Base-by-base conservation (phyloP, 1,139 yeast genomes). In the Magnusiomyces suaveolens region DNA sequence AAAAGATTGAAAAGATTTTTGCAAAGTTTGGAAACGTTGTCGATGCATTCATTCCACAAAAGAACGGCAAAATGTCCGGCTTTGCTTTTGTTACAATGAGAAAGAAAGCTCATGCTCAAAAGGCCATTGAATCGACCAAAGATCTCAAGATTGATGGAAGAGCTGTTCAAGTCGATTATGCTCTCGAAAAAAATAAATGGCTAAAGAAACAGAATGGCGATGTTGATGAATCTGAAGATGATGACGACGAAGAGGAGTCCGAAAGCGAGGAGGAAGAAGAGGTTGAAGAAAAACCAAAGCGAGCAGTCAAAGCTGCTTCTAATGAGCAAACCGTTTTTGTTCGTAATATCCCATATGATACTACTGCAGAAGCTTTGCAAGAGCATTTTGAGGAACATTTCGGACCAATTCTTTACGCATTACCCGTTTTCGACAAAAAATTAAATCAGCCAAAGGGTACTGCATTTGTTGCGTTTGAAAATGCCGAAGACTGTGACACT, bases 51-150 rank as follows among this genome's bases (percentile, higher is more conserved):
- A 88, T 92, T 61, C 98, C 98, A 43, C 81, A 87, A 64, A 87
- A 87, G 65, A 95, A 89, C 53, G 96, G 97, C 14, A 84, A 80
- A 68, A 86, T 92, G 94, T 76, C 86, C 60, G 98, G 98, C 12
- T 92, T 92, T 76, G 99, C 90, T 0, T 94, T 92, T 69, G 90
- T 92, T 23, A 84, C 94, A 0, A 87, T 94, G 96, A 82, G 82
- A 66, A 87, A 84, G 66, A 76, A 82, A 58, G 73, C 80, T 33
- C 83, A 86, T 60, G 97, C 98, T 50, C 83, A 81, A 64, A 77
- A 74, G 56, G 98, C 97, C 0, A 82, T 90, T 41, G 85, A 86
- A 62, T 89, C 78, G 46, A 76, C 83, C 32, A 70, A 69, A 51
- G 95, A 87, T 3, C 72, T 90, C 63, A 83, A 87, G 69, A 86